phyloP scores from a whole-genome alignment of 2,329 filamentous ascomycete species.

The Blastomyces percursus region DNA sequence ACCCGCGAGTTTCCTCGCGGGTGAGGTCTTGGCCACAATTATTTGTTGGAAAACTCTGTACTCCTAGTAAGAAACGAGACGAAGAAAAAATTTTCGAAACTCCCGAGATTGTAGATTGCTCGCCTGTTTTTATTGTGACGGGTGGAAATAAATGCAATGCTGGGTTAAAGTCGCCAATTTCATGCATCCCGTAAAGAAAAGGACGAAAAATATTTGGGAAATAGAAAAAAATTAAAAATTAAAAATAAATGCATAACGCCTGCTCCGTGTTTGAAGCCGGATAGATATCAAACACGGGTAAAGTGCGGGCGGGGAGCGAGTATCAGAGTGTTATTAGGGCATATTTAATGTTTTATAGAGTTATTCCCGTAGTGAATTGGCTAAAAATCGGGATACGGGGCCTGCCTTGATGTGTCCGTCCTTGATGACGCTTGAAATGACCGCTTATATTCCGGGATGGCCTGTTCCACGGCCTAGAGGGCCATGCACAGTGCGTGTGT shows the following conservation, averaged over 20 bases:
- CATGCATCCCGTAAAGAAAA: neutral
- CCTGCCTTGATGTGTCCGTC: neutral
- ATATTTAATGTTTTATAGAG: neutral
- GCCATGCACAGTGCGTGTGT: neutral
- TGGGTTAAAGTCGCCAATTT: neutral
- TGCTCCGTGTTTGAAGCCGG: neutral
- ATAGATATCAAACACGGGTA: neutral
- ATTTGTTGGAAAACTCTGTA: neutral
- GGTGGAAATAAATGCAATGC: neutral
- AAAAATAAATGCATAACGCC: neutral
- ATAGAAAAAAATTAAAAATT: neutral
- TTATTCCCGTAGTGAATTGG: neutral
- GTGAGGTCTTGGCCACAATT: no score
- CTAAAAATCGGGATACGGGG: neutral
- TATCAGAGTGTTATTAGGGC: neutral
- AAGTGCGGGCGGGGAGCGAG: neutral
- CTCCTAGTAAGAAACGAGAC: neutral
- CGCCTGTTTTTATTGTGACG: neutral
- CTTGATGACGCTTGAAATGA: neutral
- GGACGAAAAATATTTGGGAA: neutral
- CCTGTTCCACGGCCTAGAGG: neutral
- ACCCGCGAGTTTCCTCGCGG: no score
- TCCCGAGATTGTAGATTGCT: neutral
- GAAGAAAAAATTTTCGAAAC: neutral
- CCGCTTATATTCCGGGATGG: neutral